These are phyloP conservation scores for Rhodotorula paludigena DNA, from an alignment of 768 basidiomycete species.

Conservation along the genomic window DNA sequence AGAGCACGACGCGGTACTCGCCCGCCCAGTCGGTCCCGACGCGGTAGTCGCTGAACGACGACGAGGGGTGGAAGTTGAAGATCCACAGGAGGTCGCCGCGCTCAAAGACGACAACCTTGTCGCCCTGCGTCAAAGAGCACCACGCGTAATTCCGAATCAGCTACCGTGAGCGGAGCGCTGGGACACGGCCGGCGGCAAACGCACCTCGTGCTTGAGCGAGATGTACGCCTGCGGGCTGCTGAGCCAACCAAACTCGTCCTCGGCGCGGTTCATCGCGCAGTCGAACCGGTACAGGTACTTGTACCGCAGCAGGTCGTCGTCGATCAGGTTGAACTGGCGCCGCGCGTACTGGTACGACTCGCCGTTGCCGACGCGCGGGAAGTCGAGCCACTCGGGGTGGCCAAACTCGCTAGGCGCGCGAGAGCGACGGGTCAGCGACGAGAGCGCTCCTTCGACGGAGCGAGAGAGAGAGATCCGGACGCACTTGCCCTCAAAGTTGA, in stretches of 20 bases:
- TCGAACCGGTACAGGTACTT: conserved; percentile 91
- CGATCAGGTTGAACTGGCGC: conserved; percentile 91
- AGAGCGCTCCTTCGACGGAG: background rate
- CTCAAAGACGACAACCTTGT: conserved; percentile 92
- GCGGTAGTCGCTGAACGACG: conserved; percentile 88
- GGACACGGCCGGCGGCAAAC: too few relatives aligned
- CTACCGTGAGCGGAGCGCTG: too few relatives aligned
- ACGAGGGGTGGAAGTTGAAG: conserved; percentile 92
- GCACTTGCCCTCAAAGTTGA: conserved; percentile 71
- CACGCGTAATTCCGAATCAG: too few relatives aligned
- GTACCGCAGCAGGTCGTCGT: conserved; percentile 81
- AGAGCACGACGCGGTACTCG: conserved; percentile 71
- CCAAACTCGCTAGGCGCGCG: conserved; percentile 84
- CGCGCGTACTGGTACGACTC: conserved; percentile 94
- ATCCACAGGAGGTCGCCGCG: conserved; percentile 88
- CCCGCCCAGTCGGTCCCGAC: conserved; percentile 80
- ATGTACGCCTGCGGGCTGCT: conserved; percentile 78
- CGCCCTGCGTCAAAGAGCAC: too few relatives aligned
- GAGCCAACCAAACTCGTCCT: conserved; percentile 78
- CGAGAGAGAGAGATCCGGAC: background rate
- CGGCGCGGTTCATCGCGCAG: conserved; percentile 78
- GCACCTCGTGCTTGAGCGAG: conserved; percentile 82
- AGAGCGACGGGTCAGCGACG: background rate
- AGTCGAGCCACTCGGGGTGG: conserved; percentile 99
- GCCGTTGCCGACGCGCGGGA: conserved; percentile 90